Evolutionary conservation across 371 early-diverging fungal species (phyloP).

Genomic region (Mucor sp.): DNA sequence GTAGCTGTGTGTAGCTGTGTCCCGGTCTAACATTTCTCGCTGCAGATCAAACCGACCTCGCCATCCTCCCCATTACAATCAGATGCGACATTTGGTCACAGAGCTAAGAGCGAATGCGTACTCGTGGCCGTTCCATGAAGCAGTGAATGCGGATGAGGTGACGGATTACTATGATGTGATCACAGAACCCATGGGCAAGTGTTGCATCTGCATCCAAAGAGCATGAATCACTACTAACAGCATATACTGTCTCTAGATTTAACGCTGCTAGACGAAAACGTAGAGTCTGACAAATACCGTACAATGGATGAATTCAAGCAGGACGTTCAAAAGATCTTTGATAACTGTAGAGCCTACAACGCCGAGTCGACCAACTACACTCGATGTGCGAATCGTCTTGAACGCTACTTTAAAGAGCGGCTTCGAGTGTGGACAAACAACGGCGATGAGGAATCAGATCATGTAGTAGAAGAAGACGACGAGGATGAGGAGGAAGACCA

Average conservation of each 20-base stretch:
- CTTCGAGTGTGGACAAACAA: conserved; percentile 35
- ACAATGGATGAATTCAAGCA: conserved; percentile 44
- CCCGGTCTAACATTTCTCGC: neutral
- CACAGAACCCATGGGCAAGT: conserved; percentile 96
- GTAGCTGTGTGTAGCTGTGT: neutral
- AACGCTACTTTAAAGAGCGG: conserved; percentile 51
- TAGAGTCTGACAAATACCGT: conserved; percentile 46
- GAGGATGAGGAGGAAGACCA: neutral
- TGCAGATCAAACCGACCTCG: conserved; percentile 53
- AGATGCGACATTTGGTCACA: conserved; percentile 73
- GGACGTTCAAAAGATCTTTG: conserved; percentile 41
- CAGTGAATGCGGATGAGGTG: conserved; percentile 92
- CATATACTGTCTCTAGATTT: conserved; percentile 46
- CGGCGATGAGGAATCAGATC: conserved; percentile 10
- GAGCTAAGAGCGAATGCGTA: conserved; percentile 77
- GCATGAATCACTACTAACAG: neutral
- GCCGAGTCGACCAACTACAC: conserved; percentile 62
- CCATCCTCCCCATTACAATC: conserved; percentile 61
- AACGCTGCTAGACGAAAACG: conserved; percentile 58
- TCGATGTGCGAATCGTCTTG: conserved; percentile 65
- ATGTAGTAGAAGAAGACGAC: conserved; percentile 1
- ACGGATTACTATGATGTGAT: conserved; percentile 97
- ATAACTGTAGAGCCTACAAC: conserved; percentile 66
- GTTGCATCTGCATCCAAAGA: no score
- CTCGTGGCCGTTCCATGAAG: conserved; percentile 98